Conservation (phyloP, 2,329 filamentous ascomycete genomes). For the Fusarium subglutinans region DNA sequence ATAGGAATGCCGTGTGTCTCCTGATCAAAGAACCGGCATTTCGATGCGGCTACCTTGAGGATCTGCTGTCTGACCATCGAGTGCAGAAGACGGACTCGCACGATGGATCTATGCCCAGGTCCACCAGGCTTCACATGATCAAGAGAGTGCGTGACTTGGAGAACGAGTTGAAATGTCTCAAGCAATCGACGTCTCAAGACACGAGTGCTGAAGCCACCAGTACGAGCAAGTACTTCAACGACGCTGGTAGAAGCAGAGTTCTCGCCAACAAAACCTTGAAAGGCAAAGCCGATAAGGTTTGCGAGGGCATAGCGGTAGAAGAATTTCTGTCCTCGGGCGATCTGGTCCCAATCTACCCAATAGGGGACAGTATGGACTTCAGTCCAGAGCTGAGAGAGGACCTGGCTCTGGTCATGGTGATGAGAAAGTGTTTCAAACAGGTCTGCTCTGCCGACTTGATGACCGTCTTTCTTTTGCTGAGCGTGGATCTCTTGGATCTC, state of each 20-base stretch:
- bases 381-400: conserved; percentile 18
- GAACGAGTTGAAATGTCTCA: conserved; percentile 50
- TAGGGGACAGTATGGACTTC: conserved; percentile 67
- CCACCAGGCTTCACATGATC: conserved; percentile 69
- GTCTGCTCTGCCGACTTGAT: neutral
- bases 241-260: conserved; percentile 63
- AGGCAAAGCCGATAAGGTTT: conserved; percentile 60
- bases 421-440: conserved; percentile 10
- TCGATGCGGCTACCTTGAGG: conserved; percentile 61
- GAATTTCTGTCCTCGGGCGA: conserved; percentile 68
- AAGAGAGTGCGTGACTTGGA: conserved; percentile 69
- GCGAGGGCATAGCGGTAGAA: conserved; percentile 74
- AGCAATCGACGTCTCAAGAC: conserved; percentile 68
- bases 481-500: conserved; percentile 1
- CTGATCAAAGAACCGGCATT: conserved; percentile 66
- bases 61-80: conserved; percentile 71
- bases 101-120: conserved; percentile 66
- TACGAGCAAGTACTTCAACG: conserved; percentile 72
- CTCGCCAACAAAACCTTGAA: conserved; percentile 51
- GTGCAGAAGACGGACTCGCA: conserved; percentile 73
- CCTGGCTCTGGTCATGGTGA: neutral
- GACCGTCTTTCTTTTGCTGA: neutral
- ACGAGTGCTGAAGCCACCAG: conserved; percentile 71
- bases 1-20: conserved; percentile 68
- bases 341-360: conserved; percentile 75